Conservation (phyloP, 2,329 filamentous ascomycete species). For the Thyridium curvatum region DNA sequence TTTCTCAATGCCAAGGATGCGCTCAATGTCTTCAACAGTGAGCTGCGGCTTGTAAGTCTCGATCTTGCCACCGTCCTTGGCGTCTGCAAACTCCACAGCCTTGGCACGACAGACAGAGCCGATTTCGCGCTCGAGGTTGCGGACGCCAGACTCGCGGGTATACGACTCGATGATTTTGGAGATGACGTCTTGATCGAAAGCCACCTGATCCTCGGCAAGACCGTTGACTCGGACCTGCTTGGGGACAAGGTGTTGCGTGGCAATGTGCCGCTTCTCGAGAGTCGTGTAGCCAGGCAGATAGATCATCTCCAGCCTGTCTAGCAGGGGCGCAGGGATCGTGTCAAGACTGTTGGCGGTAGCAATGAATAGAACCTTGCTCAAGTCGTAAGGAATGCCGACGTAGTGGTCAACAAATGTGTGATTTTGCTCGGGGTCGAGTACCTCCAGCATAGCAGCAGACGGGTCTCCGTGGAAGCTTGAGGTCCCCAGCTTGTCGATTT, state of each 20-base stretch:
- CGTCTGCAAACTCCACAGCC: conserved; percentile 90
- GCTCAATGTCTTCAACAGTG: conserved; percentile 74
- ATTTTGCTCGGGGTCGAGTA: conserved; percentile 96
- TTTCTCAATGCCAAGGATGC: conserved; percentile 85
- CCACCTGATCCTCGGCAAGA: conserved; percentile 66
- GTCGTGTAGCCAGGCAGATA: conserved; percentile 92
- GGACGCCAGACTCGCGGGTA: conserved; percentile 92
- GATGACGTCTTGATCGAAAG: conserved; percentile 75
- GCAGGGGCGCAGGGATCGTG: conserved; percentile 86
- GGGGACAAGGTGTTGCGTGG: conserved; percentile 84
- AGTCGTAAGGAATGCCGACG: conserved; percentile 87
- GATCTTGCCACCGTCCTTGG: conserved; percentile 65
- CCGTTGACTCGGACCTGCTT: conserved; percentile 89
- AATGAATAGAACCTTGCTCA: conserved; percentile 96
- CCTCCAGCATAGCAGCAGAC: conserved; percentile 95
- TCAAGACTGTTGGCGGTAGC: conserved; percentile 93
- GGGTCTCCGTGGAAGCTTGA: conserved; percentile 93
- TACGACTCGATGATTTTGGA: conserved; percentile 95
- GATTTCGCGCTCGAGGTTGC: conserved; percentile 92
- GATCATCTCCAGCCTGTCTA: conserved; percentile 97
- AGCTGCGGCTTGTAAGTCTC: conserved; percentile 69
- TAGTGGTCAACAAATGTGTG: conserved; percentile 94
- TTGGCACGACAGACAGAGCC: conserved; percentile 91
- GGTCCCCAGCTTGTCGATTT: conserved; percentile 94
- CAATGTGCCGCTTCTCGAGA: conserved; percentile 93